Evolutionary conservation across 805 yeast species (phyloP), one percentile per base, ranked within the genome.

Genomic region (Debaryomyces maramus): DNA sequence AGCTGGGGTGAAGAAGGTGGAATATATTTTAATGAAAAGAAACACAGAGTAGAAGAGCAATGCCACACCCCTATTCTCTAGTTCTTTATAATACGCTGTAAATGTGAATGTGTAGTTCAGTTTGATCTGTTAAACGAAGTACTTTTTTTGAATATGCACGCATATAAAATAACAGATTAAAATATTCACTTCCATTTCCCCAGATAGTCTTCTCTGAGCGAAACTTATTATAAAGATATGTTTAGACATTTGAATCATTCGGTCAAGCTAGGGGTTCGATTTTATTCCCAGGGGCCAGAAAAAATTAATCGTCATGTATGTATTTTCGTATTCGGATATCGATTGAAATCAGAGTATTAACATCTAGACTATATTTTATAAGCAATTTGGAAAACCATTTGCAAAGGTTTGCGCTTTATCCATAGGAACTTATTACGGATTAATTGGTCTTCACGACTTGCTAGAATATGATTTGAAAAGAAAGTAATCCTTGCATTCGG

Each of bases 321-420:
- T 36, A 28, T 3, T 13, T 2, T 24, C 9, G 11, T 14, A 2
- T 2, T 14, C 11, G 4, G 11, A 11, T 22, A 8, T 22, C 2
- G 6, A 13, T 17, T 29, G 7, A 6, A 11, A 11, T 29, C 32
- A 17, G 20, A 11, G 11, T 36, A 40, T 26, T 34, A 32, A 41
- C 44, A 3, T 32, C 31, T 26, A 50, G 46, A 36, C 39, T 13
- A 42, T 39, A 8, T 46, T 52, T 30, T 52, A 50, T 33, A 29
- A 47, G 15, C 43, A 46, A 24, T 52, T 47, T 38, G 38, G 47
- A 2, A 44, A 36, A 22, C 47, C 56, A n/a, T 52, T 45, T 23
- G 23, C 45, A 4, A 52, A 51, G 33, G 39, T 52, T 3, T 44
- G 49, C 20, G 31, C 39, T 6, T 35, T 49, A 10, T 32, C 51